A percentile compares a stretch with the other conserved stretches of the same genome.
phyloP scores from a whole-genome alignment of 2,329 filamentous ascomycete species.

The Xylaria sp. region DNA sequence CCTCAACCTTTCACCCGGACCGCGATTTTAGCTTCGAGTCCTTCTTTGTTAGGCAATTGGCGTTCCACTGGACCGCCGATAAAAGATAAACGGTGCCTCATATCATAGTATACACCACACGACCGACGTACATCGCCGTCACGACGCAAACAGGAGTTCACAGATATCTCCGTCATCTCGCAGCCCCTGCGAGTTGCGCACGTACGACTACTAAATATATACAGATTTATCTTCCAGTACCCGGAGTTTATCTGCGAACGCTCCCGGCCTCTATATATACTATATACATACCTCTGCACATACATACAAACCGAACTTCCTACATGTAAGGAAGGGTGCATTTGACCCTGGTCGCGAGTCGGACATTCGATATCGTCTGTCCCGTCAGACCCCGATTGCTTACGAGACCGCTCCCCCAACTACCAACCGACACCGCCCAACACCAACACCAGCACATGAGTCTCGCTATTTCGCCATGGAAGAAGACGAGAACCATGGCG shows the following conservation, averaged over 20 bases:
- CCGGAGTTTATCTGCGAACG: neutral
- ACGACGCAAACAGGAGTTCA: slow-evolving; percentile 6
- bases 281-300: neutral
- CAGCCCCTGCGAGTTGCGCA: slow-evolving; percentile 12
- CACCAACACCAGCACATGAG: slow-evolving; percentile 12
- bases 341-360: neutral
- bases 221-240: neutral
- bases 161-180: neutral
- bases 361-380: neutral
- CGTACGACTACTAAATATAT: neutral
- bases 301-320: neutral
- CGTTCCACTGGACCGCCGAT: neutral
- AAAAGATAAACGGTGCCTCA: too few relatives aligned
- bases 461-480: slow-evolving; percentile 34
- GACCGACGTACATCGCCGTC: neutral
- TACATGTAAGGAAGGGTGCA: neutral
- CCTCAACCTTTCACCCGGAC: neutral
- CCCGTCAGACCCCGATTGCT: neutral
- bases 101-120: too few relatives aligned
- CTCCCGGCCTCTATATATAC: neutral
- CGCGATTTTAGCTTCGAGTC: neutral
- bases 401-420: neutral
- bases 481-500: slow-evolving; percentile 38
- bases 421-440: neutral
- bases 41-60: neutral